phyloP scores from a whole-genome alignment of 192 early-diverging fungal genomes.

The Coemansia sp. region DNA sequence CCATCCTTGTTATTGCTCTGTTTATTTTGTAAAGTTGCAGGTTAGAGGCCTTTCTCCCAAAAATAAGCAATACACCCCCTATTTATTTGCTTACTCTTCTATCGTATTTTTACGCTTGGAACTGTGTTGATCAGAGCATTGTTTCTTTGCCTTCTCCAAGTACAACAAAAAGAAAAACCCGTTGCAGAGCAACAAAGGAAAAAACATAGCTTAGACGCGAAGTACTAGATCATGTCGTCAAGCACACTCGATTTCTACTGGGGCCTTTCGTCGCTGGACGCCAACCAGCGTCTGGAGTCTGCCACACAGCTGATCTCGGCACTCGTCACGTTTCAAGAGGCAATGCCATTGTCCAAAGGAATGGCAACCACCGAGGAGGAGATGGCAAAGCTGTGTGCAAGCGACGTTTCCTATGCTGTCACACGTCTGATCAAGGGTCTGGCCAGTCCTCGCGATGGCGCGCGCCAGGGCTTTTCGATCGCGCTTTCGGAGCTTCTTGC shows the following conservation, averaged over 20 bases:
- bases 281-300: constrained; percentile 61
- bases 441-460: constrained; percentile 79
- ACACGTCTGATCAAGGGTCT: constrained; percentile 88
- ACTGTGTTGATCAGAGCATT: too few species aligned
- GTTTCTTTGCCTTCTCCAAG: too few species aligned
- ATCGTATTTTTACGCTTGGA: too few species aligned
- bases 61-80: too few species aligned
- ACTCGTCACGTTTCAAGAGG: constrained; percentile 58
- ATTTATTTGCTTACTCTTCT: too few species aligned
- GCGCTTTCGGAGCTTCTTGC: constrained; percentile 79
- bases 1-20: too few species aligned
- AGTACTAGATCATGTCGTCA: constrained; percentile 14
- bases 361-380: constrained; percentile 61
- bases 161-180: too few species aligned
- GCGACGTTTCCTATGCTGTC: constrained; percentile 84
- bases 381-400: constrained; percentile 65
- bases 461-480: constrained; percentile 94
- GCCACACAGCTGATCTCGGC: constrained; percentile 63
- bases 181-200: background rate
- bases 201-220: background rate
- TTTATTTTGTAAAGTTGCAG: too few species aligned
- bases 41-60: too few species aligned
- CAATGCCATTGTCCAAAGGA: constrained; percentile 20
- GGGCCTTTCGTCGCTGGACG: constrained; percentile 80
- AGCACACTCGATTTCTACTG: constrained; percentile 69